Percentiles rank a stretch among this genome's conserved stretches.
Evolutionary conservation across 805 yeast species (phyloP).

Genomic region (Ogataea pignaliae): DNA sequence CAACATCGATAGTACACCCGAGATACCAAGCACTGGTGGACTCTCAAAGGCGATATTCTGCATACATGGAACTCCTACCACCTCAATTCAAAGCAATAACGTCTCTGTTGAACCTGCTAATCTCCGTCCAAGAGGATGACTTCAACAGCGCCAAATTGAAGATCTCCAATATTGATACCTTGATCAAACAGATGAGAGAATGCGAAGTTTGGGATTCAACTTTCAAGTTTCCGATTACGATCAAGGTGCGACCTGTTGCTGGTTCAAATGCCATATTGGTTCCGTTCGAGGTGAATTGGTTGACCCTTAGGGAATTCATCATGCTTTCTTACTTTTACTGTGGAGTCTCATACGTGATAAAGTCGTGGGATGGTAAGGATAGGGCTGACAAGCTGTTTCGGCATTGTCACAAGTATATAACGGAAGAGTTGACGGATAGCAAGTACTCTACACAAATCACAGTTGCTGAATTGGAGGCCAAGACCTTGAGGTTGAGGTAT

Average conservation of each 20-base stretch:
- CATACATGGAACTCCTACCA: constrained; percentile 12
- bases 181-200: constrained; percentile 25
- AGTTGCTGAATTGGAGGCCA: constrained; percentile 20
- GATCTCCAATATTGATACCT: constrained; percentile 27
- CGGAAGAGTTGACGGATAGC: constrained; percentile 22
- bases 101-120: constrained; percentile 23
- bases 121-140: constrained; percentile 29
- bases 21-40: constrained; percentile 17
- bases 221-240: constrained; percentile 6
- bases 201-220: constrained; percentile 9
- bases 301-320: constrained; percentile 39
- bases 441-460: constrained; percentile 7
- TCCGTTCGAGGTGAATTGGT: constrained; percentile 34
- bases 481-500: constrained; percentile 27
- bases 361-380: constrained; percentile 31
- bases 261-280: constrained; percentile 5
- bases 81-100: constrained; percentile 33
- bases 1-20: constrained; percentile 18
- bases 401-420: constrained; percentile 32
- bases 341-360: constrained; percentile 36
- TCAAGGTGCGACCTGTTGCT: not conserved
- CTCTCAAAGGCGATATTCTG: constrained; percentile 1
- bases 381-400: constrained; percentile 35
- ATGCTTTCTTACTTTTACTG: constrained; percentile 38
- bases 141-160: constrained; percentile 19